Evolutionary conservation across 2,329 filamentous ascomycete species (phyloP).

Genomic region (Leptographium galeiforme): DNA sequence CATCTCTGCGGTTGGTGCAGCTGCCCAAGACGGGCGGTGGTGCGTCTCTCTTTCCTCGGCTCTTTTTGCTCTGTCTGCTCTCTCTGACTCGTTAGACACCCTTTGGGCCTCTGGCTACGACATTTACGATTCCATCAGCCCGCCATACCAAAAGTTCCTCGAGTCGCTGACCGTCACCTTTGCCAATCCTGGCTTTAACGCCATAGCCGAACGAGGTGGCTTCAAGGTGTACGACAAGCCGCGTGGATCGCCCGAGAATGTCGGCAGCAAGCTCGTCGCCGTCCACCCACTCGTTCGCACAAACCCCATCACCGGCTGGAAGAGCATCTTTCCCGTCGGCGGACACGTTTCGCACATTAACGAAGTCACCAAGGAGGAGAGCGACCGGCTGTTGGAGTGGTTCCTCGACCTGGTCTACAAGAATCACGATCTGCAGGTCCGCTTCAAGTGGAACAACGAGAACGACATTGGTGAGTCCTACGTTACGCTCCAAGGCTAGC

Average conservation of each 20-base stretch:
- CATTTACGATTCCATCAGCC: constrained; percentile 23
- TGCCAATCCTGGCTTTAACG: constrained; percentile 19
- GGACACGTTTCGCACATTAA: constrained; percentile 16
- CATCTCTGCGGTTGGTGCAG: constrained; percentile 28
- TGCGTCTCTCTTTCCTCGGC: constrained; percentile 8
- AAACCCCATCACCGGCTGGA: constrained; percentile 20
- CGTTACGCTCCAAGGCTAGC: too few species aligned
- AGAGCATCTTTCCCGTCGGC: constrained; percentile 19
- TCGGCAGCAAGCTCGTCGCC: constrained; percentile 2
- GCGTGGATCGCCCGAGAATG: constrained; percentile 17
- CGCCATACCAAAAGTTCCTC: constrained; percentile 14
- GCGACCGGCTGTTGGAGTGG: constrained; percentile 6
- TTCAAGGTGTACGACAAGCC: constrained; percentile 20
- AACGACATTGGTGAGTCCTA: constrained; percentile 12
- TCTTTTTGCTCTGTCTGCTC: background rate
- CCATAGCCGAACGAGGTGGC: constrained; percentile 21
- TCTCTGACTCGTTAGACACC: constrained; percentile 13
- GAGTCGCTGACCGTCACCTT: constrained; percentile 17
- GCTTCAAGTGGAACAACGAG: constrained; percentile 17
- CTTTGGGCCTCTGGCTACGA: constrained; percentile 28
- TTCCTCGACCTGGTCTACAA: constrained; percentile 16
- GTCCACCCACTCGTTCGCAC: constrained; percentile 15
- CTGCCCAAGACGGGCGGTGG: constrained; percentile 28
- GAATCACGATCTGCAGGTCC: constrained; percentile 19
- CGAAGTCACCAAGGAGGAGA: constrained; percentile 21